These are phyloP conservation scores for Candida nanaspora DNA, from an alignment of 805 yeast species.

Conservation along the genomic window DNA sequence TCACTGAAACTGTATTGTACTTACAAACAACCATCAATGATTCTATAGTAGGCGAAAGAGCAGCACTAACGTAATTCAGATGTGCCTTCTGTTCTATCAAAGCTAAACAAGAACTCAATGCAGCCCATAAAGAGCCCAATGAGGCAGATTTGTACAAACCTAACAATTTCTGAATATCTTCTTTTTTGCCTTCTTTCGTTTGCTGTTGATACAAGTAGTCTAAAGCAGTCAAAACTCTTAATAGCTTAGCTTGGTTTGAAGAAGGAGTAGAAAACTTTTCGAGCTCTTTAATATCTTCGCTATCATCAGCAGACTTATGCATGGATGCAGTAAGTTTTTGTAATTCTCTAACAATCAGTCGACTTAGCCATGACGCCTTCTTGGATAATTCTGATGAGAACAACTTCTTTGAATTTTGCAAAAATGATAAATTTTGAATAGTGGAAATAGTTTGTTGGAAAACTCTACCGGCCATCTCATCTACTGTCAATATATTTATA, in stretches of 20 bases:
- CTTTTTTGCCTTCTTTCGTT: conserved; percentile 18
- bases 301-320: conserved; percentile 36
- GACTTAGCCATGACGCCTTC: conserved; percentile 55
- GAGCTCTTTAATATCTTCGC: conserved; percentile 40
- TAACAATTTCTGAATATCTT: conserved; percentile 29
- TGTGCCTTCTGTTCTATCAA: conserved; percentile 52
- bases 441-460: conserved; percentile 78
- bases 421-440: conserved; percentile 64
- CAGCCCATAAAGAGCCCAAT: conserved; percentile 79
- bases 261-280: conserved; percentile 68
- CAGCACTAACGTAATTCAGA: conserved; percentile 64
- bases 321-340: conserved; percentile 41
- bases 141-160: conserved; percentile 59
- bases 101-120: conserved; percentile 65
- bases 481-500: conserved; percentile 63
- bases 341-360: conserved; percentile 47
- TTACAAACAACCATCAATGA: conserved; percentile 95
- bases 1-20: conserved; percentile 59
- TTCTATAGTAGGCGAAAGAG: conserved; percentile 80
- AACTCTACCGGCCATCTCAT: conserved; percentile 79
- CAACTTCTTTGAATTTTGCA: conserved; percentile 53
- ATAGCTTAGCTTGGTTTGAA: conserved; percentile 83
- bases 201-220: conserved; percentile 66
- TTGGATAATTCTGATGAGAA: conserved; percentile 64
- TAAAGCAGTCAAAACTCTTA: conserved; percentile 79